These are phyloP conservation scores for Xylaria sp. DNA, from an alignment of 2,329 filamentous ascomycete species.

Conservation along the genomic window DNA sequence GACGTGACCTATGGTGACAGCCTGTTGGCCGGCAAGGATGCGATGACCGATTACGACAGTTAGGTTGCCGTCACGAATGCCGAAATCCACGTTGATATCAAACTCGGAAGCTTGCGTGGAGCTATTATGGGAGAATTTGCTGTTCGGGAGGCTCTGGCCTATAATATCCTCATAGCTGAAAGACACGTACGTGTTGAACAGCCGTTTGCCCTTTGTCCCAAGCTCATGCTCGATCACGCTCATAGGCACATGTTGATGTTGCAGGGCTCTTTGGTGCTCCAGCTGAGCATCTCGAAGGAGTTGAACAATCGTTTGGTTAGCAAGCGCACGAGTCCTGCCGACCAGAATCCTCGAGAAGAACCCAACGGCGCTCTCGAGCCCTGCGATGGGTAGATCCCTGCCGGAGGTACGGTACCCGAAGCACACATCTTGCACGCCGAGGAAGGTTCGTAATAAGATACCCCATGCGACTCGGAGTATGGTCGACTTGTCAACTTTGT, in stretches of 20 bases:
- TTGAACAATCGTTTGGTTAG: constrained; percentile 40
- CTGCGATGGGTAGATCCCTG: constrained; percentile 55
- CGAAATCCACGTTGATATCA: constrained; percentile 58
- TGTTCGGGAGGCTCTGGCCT: constrained; percentile 41
- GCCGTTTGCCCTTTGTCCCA: constrained; percentile 51
- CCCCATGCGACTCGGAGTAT: constrained; percentile 70
- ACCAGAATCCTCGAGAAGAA: constrained; percentile 53
- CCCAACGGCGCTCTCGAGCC: constrained; percentile 56
- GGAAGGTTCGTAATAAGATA: constrained; percentile 64
- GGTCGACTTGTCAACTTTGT: constrained; percentile 57
- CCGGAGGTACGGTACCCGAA: constrained; percentile 64
- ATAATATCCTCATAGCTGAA: constrained; percentile 54
- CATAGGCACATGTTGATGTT: constrained; percentile 58
- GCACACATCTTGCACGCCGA: constrained; percentile 61
- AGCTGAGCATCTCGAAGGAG: constrained; percentile 43
- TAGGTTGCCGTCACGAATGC: constrained; percentile 54
- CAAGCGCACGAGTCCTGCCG: constrained; percentile 39
- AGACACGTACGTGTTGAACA: constrained; percentile 64
- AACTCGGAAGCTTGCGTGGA: constrained; percentile 58
- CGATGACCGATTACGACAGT: constrained; percentile 57
- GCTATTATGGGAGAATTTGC: constrained; percentile 52
- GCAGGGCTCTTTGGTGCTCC: constrained; percentile 43
- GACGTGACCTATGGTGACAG: constrained; percentile 59
- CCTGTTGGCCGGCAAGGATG: constrained; percentile 56
- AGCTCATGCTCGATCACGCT: constrained; percentile 60